A percentile compares a stretch with the other conserved stretches of the same genome.
These are phyloP conservation scores for Candolleomyces eurysporus DNA, from an alignment of 768 basidiomycete genomes.

Conservation along the genomic window DNA sequence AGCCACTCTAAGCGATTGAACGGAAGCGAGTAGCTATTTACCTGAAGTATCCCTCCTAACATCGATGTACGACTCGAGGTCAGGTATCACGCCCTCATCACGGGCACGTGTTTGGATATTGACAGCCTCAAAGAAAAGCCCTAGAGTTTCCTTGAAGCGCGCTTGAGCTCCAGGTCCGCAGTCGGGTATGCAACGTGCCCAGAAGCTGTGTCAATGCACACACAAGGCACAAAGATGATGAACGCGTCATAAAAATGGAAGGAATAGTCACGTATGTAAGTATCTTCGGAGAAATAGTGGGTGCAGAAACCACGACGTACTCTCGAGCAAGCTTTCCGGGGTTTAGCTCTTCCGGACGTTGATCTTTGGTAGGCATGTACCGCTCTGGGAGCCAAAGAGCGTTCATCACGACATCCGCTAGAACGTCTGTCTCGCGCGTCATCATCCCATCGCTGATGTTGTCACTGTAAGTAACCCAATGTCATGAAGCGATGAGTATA, in stretches of 20 bases:
- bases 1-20: not conserved
- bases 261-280: not conserved
- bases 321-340: conserved; percentile 67
- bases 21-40: conserved; percentile 10
- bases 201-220: conserved; percentile 46
- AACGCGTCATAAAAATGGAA: not conserved
- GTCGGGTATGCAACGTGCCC: conserved; percentile 58
- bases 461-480: conserved; percentile 37
- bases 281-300: conserved; percentile 1
- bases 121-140: conserved; percentile 67
- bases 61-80: conserved; percentile 72
- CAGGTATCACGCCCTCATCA: conserved; percentile 50
- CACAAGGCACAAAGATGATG: not conserved
- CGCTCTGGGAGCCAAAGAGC: conserved; percentile 55
- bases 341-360: conserved; percentile 41
- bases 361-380: conserved; percentile 49
- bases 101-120: conserved; percentile 62
- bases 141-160: conserved; percentile 70
- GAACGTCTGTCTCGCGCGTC: conserved; percentile 53
- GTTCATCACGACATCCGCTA: conserved; percentile 70
- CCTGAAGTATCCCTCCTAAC: conserved; percentile 75
- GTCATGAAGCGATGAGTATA: too few species aligned
- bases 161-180: conserved; percentile 57
- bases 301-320: conserved; percentile 38
- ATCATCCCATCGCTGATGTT: conserved; percentile 81